These are phyloP conservation scores for Pseudomicrostroma phylloplanum DNA, from an alignment of 1,284 basidiomycete species.

Conservation along the genomic window DNA sequence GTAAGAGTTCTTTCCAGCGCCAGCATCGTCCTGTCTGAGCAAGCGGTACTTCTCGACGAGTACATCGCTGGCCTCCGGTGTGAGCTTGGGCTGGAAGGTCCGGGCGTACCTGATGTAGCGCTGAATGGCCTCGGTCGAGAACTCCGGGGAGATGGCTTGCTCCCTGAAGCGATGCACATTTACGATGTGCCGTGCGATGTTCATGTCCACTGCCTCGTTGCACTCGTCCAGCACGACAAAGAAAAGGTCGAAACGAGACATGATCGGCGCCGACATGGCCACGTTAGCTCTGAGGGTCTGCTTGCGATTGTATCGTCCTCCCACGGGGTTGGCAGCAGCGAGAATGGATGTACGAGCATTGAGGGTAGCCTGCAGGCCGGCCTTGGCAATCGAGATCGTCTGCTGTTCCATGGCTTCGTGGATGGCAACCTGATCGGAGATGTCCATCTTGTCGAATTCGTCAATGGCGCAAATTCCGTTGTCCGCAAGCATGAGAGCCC, in stretches of 20 bases:
- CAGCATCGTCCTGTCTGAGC: slow-evolving; percentile 81
- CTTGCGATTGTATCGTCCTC: slow-evolving; percentile 93
- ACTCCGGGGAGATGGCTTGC: slow-evolving; percentile 89
- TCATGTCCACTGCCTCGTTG: slow-evolving; percentile 83
- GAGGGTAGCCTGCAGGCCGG: slow-evolving; percentile 95
- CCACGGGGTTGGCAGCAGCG: slow-evolving; percentile 94
- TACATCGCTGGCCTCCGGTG: slow-evolving; percentile 82
- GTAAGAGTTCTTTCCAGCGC: slow-evolving; percentile 78
- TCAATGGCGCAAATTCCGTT: slow-evolving; percentile 99
- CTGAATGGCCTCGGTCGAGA: slow-evolving; percentile 91
- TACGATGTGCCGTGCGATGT: slow-evolving; percentile 94
- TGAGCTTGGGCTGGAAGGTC: slow-evolving; percentile 80
- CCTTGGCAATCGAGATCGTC: slow-evolving; percentile 98
- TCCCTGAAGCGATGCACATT: slow-evolving; percentile 94
- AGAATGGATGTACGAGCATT: slow-evolving; percentile 97
- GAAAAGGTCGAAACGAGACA: slow-evolving; percentile 98
- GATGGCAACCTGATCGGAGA: slow-evolving; percentile 95
- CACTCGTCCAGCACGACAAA: slow-evolving; percentile 98
- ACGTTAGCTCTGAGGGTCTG: slow-evolving; percentile 89
- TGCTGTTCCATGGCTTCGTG: slow-evolving; percentile 99
- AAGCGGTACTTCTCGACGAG: slow-evolving; percentile 93
- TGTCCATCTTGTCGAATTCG: slow-evolving; percentile 99
- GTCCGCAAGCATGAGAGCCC: slow-evolving; percentile 94
- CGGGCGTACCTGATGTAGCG: slow-evolving; percentile 92
- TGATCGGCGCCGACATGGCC: slow-evolving; percentile 96